Percentiles rank a stretch among this genome's conserved stretches.
Conservation (phyloP, 768 basidiomycete genomes). For the Mycena albidolilacea region DNA sequence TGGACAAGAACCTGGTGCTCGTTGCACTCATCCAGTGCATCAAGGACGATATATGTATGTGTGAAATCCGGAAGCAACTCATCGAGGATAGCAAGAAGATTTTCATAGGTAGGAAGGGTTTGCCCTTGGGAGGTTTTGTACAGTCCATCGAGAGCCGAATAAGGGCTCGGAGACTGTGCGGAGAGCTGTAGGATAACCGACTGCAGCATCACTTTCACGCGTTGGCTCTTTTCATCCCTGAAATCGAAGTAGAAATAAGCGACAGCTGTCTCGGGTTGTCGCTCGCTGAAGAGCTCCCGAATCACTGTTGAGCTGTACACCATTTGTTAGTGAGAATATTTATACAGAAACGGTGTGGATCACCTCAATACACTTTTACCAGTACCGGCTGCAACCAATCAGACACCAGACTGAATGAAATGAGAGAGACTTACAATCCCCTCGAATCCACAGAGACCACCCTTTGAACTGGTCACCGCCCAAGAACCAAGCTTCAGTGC, state of each 20-base stretch:
- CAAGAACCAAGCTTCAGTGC: constrained; percentile 11
- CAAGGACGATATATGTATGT: background rate
- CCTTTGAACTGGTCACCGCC: background rate
- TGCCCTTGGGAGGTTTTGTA: background rate
- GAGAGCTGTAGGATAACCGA: background rate
- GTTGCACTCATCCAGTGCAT: background rate
- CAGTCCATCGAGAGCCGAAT: background rate
- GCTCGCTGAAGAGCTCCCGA: background rate
- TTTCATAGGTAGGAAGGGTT: background rate
- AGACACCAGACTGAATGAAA: background rate
- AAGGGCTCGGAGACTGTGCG: background rate
- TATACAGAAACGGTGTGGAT: background rate
- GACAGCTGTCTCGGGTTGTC: background rate
- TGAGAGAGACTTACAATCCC: background rate
- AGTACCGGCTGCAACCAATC: background rate
- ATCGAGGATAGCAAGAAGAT: background rate
- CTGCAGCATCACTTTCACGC: background rate
- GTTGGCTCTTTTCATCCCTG: background rate
- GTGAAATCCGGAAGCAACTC: background rate
- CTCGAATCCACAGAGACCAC: constrained; percentile 14
- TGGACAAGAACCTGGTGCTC: background rate
- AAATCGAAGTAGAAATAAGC: constrained; percentile 3
- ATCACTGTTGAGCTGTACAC: background rate
- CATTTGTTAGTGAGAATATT: background rate
- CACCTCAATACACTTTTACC: constrained; percentile 9